Evolutionary conservation across 1,284 basidiomycete species (phyloP).

Genomic region (Ganoderma sp.): DNA sequence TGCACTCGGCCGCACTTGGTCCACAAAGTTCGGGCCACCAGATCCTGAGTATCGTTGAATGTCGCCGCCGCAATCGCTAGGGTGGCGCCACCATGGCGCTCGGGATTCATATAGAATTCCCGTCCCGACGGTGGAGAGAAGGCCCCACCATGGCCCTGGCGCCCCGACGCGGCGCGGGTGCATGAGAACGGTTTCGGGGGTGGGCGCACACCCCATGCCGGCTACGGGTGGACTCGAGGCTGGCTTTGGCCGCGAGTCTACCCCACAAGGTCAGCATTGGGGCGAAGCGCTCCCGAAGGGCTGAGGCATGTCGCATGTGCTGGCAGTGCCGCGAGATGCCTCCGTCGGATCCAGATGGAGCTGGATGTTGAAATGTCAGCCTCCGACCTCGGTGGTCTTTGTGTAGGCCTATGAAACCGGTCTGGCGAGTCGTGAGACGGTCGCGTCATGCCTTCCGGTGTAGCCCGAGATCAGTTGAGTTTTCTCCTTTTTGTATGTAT

Average conservation of each 20-base stretch:
- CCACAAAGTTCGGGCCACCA: not conserved
- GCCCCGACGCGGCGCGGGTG: constrained; percentile 5
- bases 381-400: constrained; percentile 6
- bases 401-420: not conserved
- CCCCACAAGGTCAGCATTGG: not conserved
- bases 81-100: not conserved
- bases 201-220: not conserved
- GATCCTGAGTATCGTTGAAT: not conserved
- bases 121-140: constrained; percentile 3
- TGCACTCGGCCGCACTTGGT: not conserved
- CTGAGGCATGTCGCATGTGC: not conserved
- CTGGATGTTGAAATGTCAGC: not conserved
- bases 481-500: not conserved
- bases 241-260: not conserved
- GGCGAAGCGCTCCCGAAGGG: not conserved
- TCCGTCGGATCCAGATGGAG: not conserved
- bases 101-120: constrained; percentile 1
- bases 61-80: not conserved
- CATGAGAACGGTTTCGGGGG: not conserved
- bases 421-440: no score
- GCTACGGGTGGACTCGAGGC: not conserved
- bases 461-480: not conserved
- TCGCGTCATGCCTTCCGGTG: not conserved
- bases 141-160: not conserved
- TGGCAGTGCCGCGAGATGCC: constrained; percentile 3